These are phyloP conservation scores for Calophaca sinica DNA, from an alignment of 306 rosid species.

Conservation along the genomic window DNA sequence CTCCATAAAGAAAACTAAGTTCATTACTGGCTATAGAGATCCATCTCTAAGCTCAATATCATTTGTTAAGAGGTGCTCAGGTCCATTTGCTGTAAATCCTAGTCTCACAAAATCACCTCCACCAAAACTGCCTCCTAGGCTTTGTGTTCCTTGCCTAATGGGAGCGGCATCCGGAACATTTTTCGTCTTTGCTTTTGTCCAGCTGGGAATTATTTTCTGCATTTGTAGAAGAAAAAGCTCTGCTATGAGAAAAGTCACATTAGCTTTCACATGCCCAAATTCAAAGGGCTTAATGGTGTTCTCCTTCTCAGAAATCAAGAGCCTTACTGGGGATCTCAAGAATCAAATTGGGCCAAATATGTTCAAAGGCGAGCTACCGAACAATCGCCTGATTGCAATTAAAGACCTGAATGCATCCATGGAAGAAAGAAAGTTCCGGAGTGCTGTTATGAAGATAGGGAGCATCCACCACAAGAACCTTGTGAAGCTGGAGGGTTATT, in stretches of 20 bases:
- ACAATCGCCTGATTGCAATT: conserved; percentile 56
- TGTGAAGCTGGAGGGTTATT: conserved; percentile 79
- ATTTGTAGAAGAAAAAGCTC: conserved; percentile 56
- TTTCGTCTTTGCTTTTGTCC: conserved; percentile 55
- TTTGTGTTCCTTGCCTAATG: conserved; percentile 63
- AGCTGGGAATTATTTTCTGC: conserved; percentile 64
- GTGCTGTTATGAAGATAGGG: conserved; percentile 63
- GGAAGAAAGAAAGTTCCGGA: conserved; percentile 76
- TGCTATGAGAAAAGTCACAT: conserved; percentile 45
- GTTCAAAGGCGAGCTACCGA: conserved; percentile 69
- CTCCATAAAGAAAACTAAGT: conserved; percentile 60
- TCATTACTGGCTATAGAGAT: conserved; percentile 69
- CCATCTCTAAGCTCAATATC: conserved; percentile 70
- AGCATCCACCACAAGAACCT: conserved; percentile 80
- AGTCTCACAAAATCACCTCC: conserved; percentile 35
- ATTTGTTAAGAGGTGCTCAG: conserved; percentile 71
- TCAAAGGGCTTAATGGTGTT: conserved; percentile 63
- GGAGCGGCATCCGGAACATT: conserved; percentile 72
- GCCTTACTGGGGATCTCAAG: conserved; percentile 62
- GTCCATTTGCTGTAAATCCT: conserved; percentile 76
- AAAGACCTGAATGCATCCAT: conserved; percentile 59
- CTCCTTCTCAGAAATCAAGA: conserved; percentile 69
- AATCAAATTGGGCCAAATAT: conserved; percentile 63
- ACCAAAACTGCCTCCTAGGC: conserved; percentile 40
- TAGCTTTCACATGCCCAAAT: conserved; percentile 52